Evolutionary conservation across 768 basidiomycete species (phyloP), one percentile per base, ranked within the genome.

Genomic region (Boletus eberwhitei): DNA sequence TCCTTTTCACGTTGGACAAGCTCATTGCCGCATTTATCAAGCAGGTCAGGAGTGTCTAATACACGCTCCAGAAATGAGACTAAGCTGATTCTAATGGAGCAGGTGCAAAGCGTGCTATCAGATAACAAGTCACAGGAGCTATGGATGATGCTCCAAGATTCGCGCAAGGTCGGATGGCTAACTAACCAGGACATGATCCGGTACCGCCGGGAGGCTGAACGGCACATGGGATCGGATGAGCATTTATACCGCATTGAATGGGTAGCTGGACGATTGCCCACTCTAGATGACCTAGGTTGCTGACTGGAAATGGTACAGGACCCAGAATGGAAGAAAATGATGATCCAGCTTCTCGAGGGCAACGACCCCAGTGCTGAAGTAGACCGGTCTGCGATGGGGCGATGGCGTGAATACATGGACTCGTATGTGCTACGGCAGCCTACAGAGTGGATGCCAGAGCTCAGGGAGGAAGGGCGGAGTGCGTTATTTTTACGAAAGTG

Each of bases 1-100:
- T 86, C 50, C 73, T 96, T 60, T 98, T 96, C 72, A 98, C 97
- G 2, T 69, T 99, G 64, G 97, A 99, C 77, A 93, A 95, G 72
- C 74, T 97, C 43, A 85, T 98, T 53, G 86, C 83, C 13, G 86
- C 87, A 21, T 81, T 98, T 48, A 82, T 98, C 70, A 98, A 98
- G 75, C 93, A 97, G 79, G 93, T 93, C 55, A 69, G 56, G 21
- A 5, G 16, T 43, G n/a, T 39, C 9, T 24, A 39, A 12, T 16
- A 42, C 11, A 50, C 17, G 37, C 4, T 26, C 6, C 13, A 2
- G 29, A 31, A 35, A 11, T 6, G 40, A 46, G 2, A 38, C 55
- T 64, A 35, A 64, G 12, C 29, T 14, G 11, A 11, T 3, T 39
- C 14, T 22, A n/a, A 58, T 46, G 58, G 48, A 48, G 47, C 68